Conservation (phyloP, 768 basidiomycete species). For the Kondoa malvinella region DNA sequence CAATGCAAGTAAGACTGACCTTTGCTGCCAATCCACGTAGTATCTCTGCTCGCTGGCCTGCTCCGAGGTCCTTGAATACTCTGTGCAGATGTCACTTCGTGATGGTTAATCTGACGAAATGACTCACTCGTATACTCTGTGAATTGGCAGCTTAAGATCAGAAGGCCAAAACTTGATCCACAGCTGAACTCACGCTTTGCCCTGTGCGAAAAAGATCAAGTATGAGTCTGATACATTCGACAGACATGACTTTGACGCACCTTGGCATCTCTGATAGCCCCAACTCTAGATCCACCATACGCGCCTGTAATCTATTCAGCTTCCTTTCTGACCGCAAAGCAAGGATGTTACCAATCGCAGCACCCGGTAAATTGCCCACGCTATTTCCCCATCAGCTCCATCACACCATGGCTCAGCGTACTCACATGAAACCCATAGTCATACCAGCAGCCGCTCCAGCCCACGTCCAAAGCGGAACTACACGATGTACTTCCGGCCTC, state of each 20-base stretch:
- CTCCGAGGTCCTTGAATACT: slow-evolving; percentile 14
- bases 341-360: no score
- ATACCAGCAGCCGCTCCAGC: slow-evolving; percentile 14
- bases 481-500: slow-evolving; percentile 15
- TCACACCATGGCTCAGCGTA: not conserved
- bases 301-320: no score
- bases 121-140: not conserved
- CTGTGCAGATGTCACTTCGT: not conserved
- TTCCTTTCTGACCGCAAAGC: no score
- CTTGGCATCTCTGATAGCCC: slow-evolving; percentile 18
- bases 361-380: slow-evolving; percentile 19
- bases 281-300: slow-evolving; percentile 14
- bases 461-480: slow-evolving; percentile 16
- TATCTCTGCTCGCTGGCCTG: slow-evolving; percentile 13
- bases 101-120: not conserved
- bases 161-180: not conserved
- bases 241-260: not conserved
- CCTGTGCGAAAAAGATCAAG: no score
- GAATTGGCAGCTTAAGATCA: not conserved
- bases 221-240: no score
- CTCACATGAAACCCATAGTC: not conserved
- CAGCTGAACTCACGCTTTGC: slow-evolving; percentile 9
- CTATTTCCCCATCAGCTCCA: not conserved
- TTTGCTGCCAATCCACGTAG: slow-evolving; percentile 11
- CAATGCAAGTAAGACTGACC: no score